These are phyloP conservation scores for Claviceps africana DNA, from an alignment of 2,329 filamentous ascomycete species.

Conservation along the genomic window DNA sequence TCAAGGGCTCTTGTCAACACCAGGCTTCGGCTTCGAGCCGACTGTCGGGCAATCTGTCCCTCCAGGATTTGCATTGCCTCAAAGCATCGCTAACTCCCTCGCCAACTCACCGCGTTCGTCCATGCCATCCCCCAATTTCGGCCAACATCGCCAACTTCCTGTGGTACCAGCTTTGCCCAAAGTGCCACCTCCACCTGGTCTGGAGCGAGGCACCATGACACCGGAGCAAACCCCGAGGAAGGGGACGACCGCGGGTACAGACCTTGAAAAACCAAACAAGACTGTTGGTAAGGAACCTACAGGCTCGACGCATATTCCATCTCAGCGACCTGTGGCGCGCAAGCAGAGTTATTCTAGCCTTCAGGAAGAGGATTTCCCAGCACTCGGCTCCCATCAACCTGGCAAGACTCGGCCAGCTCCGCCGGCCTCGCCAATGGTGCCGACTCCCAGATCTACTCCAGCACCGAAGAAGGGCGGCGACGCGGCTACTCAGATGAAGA, in stretches of 20 bases:
- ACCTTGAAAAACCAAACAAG: slow-evolving; percentile 31
- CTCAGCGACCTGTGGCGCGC: slow-evolving; percentile 19
- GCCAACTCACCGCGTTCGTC: slow-evolving; percentile 4
- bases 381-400: slow-evolving; percentile 33
- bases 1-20: slow-evolving; percentile 8
- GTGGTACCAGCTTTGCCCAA: slow-evolving; percentile 15
- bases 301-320: slow-evolving; percentile 31
- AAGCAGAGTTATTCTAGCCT: slow-evolving; percentile 18
- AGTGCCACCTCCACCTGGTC: slow-evolving; percentile 12
- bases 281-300: slow-evolving; percentile 30
- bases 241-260: slow-evolving; percentile 12
- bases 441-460: slow-evolving; percentile 21
- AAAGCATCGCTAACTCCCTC: slow-evolving; percentile 1
- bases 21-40: not conserved
- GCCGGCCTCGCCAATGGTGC: slow-evolving; percentile 21
- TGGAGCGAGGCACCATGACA: slow-evolving; percentile 15
- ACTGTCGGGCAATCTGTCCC: slow-evolving; percentile 15
- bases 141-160: slow-evolving; percentile 9
- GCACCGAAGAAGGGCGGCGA: slow-evolving; percentile 19
- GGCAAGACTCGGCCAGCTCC: slow-evolving; percentile 19
- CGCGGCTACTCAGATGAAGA: slow-evolving; percentile 16
- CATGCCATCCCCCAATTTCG: slow-evolving; percentile 10
- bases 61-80: slow-evolving; percentile 16
- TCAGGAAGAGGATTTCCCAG: slow-evolving; percentile 50
- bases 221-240: slow-evolving; percentile 22